Conservation (phyloP, 129 eudicot species). For the Ambrosia trifida region DNA sequence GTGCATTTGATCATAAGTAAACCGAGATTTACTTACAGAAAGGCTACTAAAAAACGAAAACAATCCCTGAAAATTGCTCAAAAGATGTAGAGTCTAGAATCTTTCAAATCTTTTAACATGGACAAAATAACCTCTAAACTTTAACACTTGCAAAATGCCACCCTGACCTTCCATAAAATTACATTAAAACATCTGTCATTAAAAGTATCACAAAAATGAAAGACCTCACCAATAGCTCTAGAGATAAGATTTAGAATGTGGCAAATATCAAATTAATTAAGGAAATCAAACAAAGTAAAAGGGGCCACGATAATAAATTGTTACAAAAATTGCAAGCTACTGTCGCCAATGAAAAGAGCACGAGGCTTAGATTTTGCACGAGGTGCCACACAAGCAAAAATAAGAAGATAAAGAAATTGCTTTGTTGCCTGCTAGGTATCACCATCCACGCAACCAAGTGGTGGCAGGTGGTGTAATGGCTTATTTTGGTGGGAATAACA, state of each 20-base stretch:
- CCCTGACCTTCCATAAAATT: neutral
- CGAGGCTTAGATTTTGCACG: neutral
- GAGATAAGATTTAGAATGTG: neutral
- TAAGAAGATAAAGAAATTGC: neutral
- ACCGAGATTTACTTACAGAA: neutral
- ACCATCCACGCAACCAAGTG: neutral
- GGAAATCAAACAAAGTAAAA: neutral
- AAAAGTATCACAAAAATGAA: neutral
- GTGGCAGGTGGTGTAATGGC: neutral
- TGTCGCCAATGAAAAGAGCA: neutral
- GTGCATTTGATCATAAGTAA: neutral
- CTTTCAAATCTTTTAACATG: neutral
- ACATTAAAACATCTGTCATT: neutral
- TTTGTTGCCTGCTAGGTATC: neutral
- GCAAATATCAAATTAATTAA: neutral
- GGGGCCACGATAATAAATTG: neutral
- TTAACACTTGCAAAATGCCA: neutral
- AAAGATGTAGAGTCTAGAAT: neutral
- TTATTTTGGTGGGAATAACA: constrained; percentile 2
- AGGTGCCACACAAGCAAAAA: neutral
- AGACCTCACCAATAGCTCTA: neutral
- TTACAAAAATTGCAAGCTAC: neutral
- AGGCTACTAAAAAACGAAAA: neutral
- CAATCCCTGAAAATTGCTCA: neutral
- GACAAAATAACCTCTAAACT: neutral